Conservation (phyloP, 2,329 filamentous ascomycete genomes). For the Colletotrichum lini region DNA sequence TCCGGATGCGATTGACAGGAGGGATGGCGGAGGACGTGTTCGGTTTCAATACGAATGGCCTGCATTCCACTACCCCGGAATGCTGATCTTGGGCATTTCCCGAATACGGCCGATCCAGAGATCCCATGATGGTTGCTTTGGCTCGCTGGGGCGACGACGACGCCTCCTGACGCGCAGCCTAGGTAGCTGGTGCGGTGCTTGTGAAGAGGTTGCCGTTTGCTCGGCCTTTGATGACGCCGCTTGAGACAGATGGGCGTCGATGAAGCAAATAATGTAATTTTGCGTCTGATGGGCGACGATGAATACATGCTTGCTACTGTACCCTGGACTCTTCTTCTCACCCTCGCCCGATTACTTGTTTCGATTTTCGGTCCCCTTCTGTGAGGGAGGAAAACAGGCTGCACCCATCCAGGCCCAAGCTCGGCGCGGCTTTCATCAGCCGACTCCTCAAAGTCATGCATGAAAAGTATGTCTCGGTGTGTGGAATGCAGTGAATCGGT, state of each 20-base stretch:
- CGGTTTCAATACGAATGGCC: conserved; percentile 27
- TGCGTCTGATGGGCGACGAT: neutral
- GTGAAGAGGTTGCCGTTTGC: conserved; percentile 19
- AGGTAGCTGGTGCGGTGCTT: conserved; percentile 4
- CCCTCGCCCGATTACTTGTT: neutral
- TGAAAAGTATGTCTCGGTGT: neutral
- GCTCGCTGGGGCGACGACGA: conserved; percentile 11
- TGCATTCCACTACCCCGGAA: conserved; percentile 16
- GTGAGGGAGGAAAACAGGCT: too few relatives aligned
- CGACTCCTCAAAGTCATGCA: neutral
- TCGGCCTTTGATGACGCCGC: neutral
- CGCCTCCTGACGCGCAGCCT: conserved; percentile 15
- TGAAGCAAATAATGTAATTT: too few relatives aligned
- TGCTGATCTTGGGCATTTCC: conserved; percentile 12
- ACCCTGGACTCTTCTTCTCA: neutral
- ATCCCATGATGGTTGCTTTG: conserved; percentile 10
- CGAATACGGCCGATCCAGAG: conserved; percentile 29
- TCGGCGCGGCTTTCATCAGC: neutral
- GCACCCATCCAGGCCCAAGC: neutral
- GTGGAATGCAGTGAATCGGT: conserved; percentile 11
- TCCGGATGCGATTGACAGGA: conserved; percentile 11
- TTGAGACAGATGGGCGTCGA: neutral
- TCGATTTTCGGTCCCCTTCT: neutral
- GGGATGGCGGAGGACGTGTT: conserved; percentile 25
- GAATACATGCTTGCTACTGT: neutral